Base-by-base conservation (phyloP, 306 rosid species). In the Abrus pulchellus region DNA sequence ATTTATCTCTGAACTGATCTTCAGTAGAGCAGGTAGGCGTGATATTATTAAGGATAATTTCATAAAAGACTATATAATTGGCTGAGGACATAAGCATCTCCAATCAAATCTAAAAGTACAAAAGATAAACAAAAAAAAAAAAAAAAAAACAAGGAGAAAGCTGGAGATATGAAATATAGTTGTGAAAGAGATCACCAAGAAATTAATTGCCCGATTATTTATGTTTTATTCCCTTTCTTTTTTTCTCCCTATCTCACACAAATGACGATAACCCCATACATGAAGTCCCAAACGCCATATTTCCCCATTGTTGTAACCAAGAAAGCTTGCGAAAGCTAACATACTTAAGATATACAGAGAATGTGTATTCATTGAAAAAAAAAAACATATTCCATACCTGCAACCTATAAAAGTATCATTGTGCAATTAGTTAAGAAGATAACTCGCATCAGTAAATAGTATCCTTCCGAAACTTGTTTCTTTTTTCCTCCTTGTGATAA, bases 21-120 rank as follows among this genome's bases (percentile, higher is more conserved):
- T 94, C 86, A 94, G 79, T 10, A 91, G 84, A 48, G 97, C 90
- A 80, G 99, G 99, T 67, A 93, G 78, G 68, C 95, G 95, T 94
- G 87, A 67, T 77, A 81, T 80, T 77, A 82, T 91, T 86, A 94
- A 94, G 99, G 89, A 81, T 13, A 83, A 30, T 62, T 80, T 81
- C 78, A 54, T 47, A 63, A 74, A 75, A 14, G 3, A 49, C 33
- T 49, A 43, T 53, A 70, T 7, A 54, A 80, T 2, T 36, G 40
- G 40, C 55, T 34, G 40, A 76, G 29, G 38, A 6, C 64, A 44
- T 10, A 64, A 7, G 33, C 1, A 49, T 48, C 8, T 61, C 32
- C 74, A 67, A 79, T 49, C 45, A 68, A 53, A 64, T 62, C 49
- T 27, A 3, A 43, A 62, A 40, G 59, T 28, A 50, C 43, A 60